These are phyloP conservation scores for Aureobasidium sp. DNA, from an alignment of 2,329 filamentous ascomycete species.

Conservation along the genomic window DNA sequence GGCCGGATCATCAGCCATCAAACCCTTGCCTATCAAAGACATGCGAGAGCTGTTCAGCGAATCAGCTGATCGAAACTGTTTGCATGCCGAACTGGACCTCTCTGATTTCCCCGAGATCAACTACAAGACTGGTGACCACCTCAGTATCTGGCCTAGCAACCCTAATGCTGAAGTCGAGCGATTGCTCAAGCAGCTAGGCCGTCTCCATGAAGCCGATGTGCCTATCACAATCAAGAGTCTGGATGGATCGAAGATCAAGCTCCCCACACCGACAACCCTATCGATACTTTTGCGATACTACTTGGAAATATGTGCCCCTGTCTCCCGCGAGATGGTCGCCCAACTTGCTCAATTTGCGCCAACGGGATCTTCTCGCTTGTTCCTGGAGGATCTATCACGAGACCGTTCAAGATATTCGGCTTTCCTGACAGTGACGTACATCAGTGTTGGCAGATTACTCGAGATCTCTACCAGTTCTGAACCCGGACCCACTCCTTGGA, in stretches of 20 bases:
- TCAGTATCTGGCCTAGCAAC: slow-evolving; percentile 35
- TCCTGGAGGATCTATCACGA: background rate
- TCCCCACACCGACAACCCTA: slow-evolving; percentile 35
- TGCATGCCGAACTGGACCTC: slow-evolving; percentile 36
- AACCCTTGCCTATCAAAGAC: slow-evolving; percentile 25
- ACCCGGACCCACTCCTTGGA: background rate
- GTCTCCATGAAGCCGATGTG: slow-evolving; percentile 18
- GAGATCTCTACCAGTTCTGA: background rate
- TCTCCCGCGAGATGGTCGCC: slow-evolving; percentile 33
- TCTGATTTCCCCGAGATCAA: slow-evolving; percentile 28
- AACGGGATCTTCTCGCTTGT: slow-evolving; percentile 19
- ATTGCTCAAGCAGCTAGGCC: slow-evolving; percentile 27
- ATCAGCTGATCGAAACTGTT: slow-evolving; percentile 30
- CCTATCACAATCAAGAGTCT: slow-evolving; percentile 26
- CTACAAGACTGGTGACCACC: slow-evolving; percentile 38
- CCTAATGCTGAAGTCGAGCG: slow-evolving; percentile 31
- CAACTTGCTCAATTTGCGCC: slow-evolving; percentile 35
- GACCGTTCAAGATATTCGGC: background rate
- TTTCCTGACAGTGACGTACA: background rate
- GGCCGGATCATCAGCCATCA: slow-evolving; percentile 12
- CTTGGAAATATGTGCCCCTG: slow-evolving; percentile 38
- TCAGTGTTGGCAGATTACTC: background rate
- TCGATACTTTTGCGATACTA: slow-evolving; percentile 37
- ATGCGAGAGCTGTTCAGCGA: slow-evolving; percentile 29
- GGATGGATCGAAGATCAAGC: slow-evolving; percentile 25